A percentile compares a stretch with the other conserved stretches of the same genome.
These are phyloP conservation scores for Scheffersomyces parashehatae DNA, from an alignment of 1,139 yeast species.

Conservation along the genomic window DNA sequence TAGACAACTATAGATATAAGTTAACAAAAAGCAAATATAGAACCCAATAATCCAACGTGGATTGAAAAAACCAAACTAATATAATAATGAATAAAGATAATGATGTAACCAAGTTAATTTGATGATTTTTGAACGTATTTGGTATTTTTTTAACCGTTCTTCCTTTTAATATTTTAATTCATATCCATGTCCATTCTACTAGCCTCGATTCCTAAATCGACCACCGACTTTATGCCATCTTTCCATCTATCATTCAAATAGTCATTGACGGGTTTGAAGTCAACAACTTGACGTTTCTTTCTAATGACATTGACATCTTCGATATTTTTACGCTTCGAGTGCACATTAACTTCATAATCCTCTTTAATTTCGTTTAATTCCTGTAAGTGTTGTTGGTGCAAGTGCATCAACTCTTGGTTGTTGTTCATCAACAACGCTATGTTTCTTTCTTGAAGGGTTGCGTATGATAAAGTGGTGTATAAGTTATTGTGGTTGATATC, in stretches of 20 bases:
- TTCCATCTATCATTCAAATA: constrained; percentile 40
- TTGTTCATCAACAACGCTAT: constrained; percentile 23
- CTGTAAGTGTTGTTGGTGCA: constrained; percentile 20
- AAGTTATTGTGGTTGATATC: constrained; percentile 20
- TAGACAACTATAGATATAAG: not conserved
- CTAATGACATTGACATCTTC: constrained; percentile 32
- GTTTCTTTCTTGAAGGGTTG: constrained; percentile 31
- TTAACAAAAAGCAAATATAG: not conserved
- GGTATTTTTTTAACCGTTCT: not conserved
- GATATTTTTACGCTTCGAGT: constrained; percentile 29
- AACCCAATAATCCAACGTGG: not conserved
- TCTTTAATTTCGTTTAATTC: constrained; percentile 19
- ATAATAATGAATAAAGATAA: not conserved
- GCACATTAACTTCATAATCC: constrained; percentile 15
- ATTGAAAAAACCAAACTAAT: not conserved
- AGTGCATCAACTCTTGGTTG: constrained; percentile 15
- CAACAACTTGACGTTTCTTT: constrained; percentile 34
- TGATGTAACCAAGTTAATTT: too few relatives aligned
- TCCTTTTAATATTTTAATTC: not conserved
- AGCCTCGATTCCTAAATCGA: constrained; percentile 37
- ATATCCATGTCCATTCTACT: constrained; percentile 18
- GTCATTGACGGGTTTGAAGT: constrained; percentile 35
- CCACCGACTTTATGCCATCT: constrained; percentile 37
- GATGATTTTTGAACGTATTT: too few relatives aligned
- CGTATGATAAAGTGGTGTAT: constrained; percentile 34